Evolutionary conservation across 768 basidiomycete genomes (phyloP), one percentile per base, ranked within the genome.

Genomic region (Panellus pusillus): DNA sequence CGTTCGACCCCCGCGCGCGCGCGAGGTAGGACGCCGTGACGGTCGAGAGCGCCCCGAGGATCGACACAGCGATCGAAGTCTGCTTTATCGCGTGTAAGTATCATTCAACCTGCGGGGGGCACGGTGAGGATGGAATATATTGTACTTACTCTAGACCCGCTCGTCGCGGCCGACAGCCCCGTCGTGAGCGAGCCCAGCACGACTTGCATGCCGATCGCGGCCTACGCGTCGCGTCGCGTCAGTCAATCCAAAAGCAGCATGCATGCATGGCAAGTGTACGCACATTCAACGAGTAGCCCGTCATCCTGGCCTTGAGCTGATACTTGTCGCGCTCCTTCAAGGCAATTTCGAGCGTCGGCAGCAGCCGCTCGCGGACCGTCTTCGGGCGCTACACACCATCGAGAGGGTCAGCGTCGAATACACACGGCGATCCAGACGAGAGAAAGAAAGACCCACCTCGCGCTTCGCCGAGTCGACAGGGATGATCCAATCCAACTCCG

Each of bases 11-110:
- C 24, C 87, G 80, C 20, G 79, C 76, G 12, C 83, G 81, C 3
- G 88, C 89, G 20, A 91, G 74, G 66, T 86, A 90, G 2, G 87
- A 84, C 15, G 88, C 87, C 13, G 84, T 77, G 17, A 89, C 18
- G 0, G 88, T 91, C 4, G 87, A 68, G 11, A 86, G 63, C 71
- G 8, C 0, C 73, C 72, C 79, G 32, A 80, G 68, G 29, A 77
- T 40, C 4, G 77, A 62, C 15, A 73, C 74, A 14, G 68, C 66
- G 24, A 79, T 55, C 18, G 72, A 72, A 0, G 70, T 67, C 74
- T 76, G 14, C 4, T 9, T 19, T n/a, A 14, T 24, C 24, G 24
- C 24, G 24, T 24, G 6, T n/a, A n/a, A n/a, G n/a, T 24, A 24
- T 24, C 6, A 41, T 41, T 13, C 9, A 41, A 41, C 11, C 18